phyloP scores from a whole-genome alignment of 108 stramenopile species.

The Fragilariopsis cylindrus region DNA sequence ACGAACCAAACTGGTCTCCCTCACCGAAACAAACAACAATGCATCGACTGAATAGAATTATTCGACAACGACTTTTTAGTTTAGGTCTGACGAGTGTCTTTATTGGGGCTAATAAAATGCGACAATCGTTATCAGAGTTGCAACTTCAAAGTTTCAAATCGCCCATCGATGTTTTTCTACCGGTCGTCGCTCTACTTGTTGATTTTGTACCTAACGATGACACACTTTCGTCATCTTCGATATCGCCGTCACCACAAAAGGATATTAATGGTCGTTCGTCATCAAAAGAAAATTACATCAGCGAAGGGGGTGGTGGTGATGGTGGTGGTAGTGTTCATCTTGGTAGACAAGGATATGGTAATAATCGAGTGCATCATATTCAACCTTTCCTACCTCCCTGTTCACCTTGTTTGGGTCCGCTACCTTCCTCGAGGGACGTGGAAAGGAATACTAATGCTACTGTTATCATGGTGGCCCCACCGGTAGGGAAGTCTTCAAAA shows the following conservation, averaged over 20 bases:
- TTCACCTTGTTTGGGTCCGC: not conserved
- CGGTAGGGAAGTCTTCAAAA: not conserved
- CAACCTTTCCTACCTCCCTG: slow-evolving; percentile 6
- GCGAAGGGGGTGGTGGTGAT: not conserved
- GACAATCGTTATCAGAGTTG: slow-evolving; percentile 13
- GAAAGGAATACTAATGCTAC: not conserved
- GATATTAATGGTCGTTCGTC: not conserved
- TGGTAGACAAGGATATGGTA: not conserved
- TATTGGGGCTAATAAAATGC: slow-evolving; percentile 25
- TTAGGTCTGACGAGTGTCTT: slow-evolving; percentile 16
- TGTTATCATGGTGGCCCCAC: slow-evolving; percentile 19
- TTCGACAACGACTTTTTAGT: slow-evolving; percentile 23
- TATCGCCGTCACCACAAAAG: not conserved
- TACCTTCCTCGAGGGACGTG: not conserved
- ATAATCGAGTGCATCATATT: slow-evolving; percentile 1
- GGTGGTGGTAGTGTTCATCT: no score
- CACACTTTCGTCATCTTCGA: not conserved
- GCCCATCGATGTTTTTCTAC: slow-evolving; percentile 19
- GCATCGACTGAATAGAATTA: slow-evolving; percentile 14
- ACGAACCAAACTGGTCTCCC: slow-evolving; percentile 19
- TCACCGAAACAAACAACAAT: not conserved
- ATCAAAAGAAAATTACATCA: slow-evolving; percentile 3
- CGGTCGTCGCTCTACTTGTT: slow-evolving; percentile 21
- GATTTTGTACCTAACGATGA: slow-evolving; percentile 11
- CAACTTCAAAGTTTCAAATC: slow-evolving; percentile 4